Conservation (phyloP, 139 green algal genomes). For the Pseudopediastrum boryanum region DNA sequence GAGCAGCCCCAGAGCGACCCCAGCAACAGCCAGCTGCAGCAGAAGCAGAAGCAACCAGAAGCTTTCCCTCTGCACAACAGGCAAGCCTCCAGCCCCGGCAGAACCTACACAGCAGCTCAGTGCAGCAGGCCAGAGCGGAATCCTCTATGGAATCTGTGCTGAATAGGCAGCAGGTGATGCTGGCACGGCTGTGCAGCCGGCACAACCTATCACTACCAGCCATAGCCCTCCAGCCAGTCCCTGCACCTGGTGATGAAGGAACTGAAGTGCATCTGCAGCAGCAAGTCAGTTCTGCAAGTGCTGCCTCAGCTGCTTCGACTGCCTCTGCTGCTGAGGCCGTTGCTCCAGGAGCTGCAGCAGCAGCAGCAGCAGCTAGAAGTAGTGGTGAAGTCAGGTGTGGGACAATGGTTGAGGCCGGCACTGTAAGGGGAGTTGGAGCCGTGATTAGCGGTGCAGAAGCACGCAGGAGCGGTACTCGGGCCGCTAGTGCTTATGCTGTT, state of each 20-base stretch:
- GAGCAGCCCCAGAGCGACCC: constrained; percentile 2
- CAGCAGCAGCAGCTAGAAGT: constrained; percentile 19
- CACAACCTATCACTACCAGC: constrained; percentile 20
- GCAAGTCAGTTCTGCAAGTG: background rate
- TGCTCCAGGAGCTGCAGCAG: background rate
- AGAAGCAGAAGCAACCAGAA: background rate
- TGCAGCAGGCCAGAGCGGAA: background rate
- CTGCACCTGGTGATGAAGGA: background rate
- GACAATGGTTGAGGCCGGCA: no score
- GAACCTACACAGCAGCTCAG: background rate
- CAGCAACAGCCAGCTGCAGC: background rate
- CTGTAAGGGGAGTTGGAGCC: no score
- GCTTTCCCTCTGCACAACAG: background rate
- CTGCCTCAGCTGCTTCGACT: no score
- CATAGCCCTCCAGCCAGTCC: background rate
- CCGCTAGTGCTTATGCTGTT: no score
- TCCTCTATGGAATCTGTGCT: no score
- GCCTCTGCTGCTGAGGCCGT: no score
- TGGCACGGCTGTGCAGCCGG: constrained; percentile 18
- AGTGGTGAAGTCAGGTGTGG: no score
- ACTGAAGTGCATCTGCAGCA: background rate
- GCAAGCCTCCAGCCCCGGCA: background rate
- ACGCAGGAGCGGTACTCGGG: no score
- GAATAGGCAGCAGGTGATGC: background rate
- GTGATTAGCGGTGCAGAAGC: no score